These are phyloP conservation scores for Herpomyces periplanetae DNA, from an alignment of 2,329 filamentous ascomycete species.

Conservation along the genomic window DNA sequence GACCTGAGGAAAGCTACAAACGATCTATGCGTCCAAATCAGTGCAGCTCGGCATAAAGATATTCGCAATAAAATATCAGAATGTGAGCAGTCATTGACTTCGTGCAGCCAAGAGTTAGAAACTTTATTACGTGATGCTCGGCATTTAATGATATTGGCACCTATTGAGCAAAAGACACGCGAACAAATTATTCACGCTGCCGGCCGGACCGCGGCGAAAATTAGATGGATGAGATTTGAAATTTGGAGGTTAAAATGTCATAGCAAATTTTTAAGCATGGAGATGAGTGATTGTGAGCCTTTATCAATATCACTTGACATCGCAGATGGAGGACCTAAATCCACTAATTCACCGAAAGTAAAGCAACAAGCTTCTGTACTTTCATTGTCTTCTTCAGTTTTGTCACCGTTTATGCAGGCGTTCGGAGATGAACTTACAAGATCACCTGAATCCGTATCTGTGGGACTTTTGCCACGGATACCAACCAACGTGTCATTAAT, in stretches of 20 bases:
- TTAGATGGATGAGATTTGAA: conserved; percentile 77
- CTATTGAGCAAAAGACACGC: conserved; percentile 43
- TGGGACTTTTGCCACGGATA: too few relatives aligned
- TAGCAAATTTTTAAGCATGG: conserved; percentile 44
- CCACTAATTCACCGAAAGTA: too few relatives aligned
- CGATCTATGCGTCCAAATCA: conserved; percentile 24
- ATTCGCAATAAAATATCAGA: conserved; percentile 23
- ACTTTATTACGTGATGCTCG: conserved; percentile 51
- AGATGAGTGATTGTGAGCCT: conserved; percentile 37
- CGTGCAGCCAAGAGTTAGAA: conserved; percentile 36
- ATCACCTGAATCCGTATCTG: too few relatives aligned
- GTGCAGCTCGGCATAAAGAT: conserved; percentile 36
- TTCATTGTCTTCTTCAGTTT: too few relatives aligned
- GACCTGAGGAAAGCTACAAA: too few relatives aligned
- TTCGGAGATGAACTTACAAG: too few relatives aligned
- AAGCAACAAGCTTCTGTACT: too few relatives aligned
- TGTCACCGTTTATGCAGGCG: too few relatives aligned
- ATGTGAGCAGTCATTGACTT: conserved; percentile 33
- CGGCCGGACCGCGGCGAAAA: conserved; percentile 39
- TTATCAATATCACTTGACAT: too few relatives aligned
- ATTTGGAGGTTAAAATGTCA: conserved; percentile 78
- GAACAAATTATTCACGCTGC: conserved; percentile 57
- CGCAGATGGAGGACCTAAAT: too few relatives aligned
- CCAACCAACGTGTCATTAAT: too few relatives aligned
- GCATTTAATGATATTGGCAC: conserved; percentile 53